phyloP scores from a whole-genome alignment of 805 yeast species.

The Saccharomycopsis amapae region DNA sequence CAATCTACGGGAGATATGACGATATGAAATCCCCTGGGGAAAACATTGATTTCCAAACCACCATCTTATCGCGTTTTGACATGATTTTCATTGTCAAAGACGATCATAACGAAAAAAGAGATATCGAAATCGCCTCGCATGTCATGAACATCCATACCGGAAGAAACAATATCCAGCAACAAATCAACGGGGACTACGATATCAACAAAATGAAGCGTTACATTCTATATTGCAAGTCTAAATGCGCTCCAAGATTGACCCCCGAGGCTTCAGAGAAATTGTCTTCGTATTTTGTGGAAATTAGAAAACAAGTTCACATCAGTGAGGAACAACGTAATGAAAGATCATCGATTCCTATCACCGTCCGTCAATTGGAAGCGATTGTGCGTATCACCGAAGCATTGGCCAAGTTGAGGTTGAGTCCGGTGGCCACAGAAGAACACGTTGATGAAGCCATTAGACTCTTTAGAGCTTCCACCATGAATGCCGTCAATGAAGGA shows the following conservation, averaged over 20 bases:
- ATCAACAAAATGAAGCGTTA: slow-evolving; percentile 87
- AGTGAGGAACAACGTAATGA: slow-evolving; percentile 78
- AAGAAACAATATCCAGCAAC: slow-evolving; percentile 45
- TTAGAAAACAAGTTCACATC: slow-evolving; percentile 73
- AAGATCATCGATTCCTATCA: slow-evolving; percentile 92
- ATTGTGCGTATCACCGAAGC: slow-evolving; percentile 93
- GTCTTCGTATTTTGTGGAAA: slow-evolving; percentile 86
- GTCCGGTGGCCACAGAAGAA: slow-evolving; percentile 76
- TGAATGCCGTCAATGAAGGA: slow-evolving; percentile 84
- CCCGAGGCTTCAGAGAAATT: slow-evolving; percentile 85
- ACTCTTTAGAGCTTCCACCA: slow-evolving; percentile 91
- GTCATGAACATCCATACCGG: slow-evolving; percentile 94
- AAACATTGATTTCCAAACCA: slow-evolving; percentile 95
- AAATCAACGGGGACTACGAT: slow-evolving; percentile 66
- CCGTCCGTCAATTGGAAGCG: slow-evolving; percentile 96
- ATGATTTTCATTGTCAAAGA: slow-evolving; percentile 97
- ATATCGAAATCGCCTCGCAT: slow-evolving; percentile 85
- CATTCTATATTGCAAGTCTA: slow-evolving; percentile 80
- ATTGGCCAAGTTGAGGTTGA: slow-evolving; percentile 75
- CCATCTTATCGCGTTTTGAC: slow-evolving; percentile 94
- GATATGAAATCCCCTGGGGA: slow-evolving; percentile 96
- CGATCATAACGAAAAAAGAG: slow-evolving; percentile 82
- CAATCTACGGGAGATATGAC: slow-evolving; percentile 93
- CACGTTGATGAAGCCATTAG: slow-evolving; percentile 96
- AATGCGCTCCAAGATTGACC: slow-evolving; percentile 88